A percentile compares a stretch with the other conserved stretches of the same genome.
Conservation (phyloP, 179 eudicot species). For the Spinacia oleracea region DNA sequence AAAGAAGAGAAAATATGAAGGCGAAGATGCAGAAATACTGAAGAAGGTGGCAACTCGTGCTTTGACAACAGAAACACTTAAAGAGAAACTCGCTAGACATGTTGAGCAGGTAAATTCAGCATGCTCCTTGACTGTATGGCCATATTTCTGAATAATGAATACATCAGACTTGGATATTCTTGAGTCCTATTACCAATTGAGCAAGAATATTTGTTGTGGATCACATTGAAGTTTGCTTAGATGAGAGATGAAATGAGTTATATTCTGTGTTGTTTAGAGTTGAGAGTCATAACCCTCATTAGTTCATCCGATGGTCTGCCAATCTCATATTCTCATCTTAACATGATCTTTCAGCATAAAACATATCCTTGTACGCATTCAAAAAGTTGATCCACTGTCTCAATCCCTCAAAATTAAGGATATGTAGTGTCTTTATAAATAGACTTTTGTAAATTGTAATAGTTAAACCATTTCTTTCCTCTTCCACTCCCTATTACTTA, state of each 20-base stretch:
- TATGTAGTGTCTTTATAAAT: background rate
- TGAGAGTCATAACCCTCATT: background rate
- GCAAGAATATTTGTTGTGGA: background rate
- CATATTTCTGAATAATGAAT: background rate
- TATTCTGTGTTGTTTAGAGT: background rate
- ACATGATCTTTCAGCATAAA: background rate
- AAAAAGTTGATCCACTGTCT: background rate
- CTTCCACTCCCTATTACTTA: background rate
- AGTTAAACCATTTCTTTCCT: background rate
- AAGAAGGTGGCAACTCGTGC: conserved; percentile 56
- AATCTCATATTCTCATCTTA: background rate
- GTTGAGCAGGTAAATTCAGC: conserved; percentile 70
- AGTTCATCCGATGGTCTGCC: background rate
- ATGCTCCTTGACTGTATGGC: background rate
- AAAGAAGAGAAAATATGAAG: conserved; percentile 63
- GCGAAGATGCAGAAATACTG: conserved; percentile 75
- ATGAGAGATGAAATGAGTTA: background rate
- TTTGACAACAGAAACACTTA: conserved; percentile 56
- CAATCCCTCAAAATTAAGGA: background rate
- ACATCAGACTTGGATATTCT: background rate
- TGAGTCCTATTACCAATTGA: background rate
- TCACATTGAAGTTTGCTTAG: background rate
- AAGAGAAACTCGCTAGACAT: conserved; percentile 88
- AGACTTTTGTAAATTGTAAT: too few species aligned
- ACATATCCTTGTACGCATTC: background rate